Base-by-base conservation (phyloP, 2,329 filamentous ascomycete genomes). In the Fusarium denticulatum region DNA sequence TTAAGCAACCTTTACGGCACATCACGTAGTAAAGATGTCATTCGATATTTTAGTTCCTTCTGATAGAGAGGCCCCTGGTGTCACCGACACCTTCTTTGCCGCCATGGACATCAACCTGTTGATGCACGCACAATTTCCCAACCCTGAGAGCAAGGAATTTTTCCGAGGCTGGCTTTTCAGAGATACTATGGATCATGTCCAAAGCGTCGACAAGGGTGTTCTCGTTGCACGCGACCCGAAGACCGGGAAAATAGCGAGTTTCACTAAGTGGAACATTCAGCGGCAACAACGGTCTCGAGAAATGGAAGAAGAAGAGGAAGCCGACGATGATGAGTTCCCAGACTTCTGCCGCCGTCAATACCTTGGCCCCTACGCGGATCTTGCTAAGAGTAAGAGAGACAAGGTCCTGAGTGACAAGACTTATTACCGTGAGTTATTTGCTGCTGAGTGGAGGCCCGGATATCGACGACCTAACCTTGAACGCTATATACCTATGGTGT, bases 121-220 rank as follows among this genome's bases (percentile, higher is more conserved):
- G 30, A 80, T 83, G 49, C 82, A 84, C 61, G 81, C 81, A 4
- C 82, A 85, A 67, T 84, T 85, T 60, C 83, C 84, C 20, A 80
- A 77, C 12, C 57, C 71, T 12, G 75, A 79, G 22, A 79, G 79
- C 50, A 75, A 80, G 36, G 62, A 56, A 14, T 79, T 77, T 12
- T 78, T 83, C 26, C 75, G 71, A 42, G 64, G 55, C 9, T 83
- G 78, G 74, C 71, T 85, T 36, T 69, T 66, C 30, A 73, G 67
- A 36, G 77, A 84, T 60, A 80, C 80, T 28, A 59, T 78, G 53
- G 68, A 74, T 62, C 79, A 82, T 64, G 67, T 82, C 14, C 60
- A 65, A 10, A 74, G 79, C 30, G 57, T 59, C 12, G 67, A 69
- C 43, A 78, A 79, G 59, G 80, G 79, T 14, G 72, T 83, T 18